Evolutionary conservation across 208 protist genomes (phyloP), one percentile per base, ranked within the genome.

Genomic region (Crithidia brevicula): DNA sequence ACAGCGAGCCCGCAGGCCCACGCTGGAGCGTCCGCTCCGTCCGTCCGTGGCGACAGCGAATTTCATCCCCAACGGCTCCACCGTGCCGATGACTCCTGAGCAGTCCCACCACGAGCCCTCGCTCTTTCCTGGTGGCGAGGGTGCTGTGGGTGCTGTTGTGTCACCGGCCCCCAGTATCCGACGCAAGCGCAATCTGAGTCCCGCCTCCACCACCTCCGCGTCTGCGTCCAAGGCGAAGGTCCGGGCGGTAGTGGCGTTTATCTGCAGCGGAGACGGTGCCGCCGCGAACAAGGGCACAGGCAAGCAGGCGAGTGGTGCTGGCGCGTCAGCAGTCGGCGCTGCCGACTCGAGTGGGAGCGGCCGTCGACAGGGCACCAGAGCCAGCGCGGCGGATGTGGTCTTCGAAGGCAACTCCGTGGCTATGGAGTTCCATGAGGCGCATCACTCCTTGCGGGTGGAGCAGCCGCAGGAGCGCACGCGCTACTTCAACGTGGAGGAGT

Each of bases 401-500:
- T 54, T 42, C 45, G 27, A 67, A 8, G 69, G 51, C 36, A 43
- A 43, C 15, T 68, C 59, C 10, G 52, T 75, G 10, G 54, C 18
- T n/a, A 61, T 73, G 27, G 46, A 57, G 28, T 31, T 70, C 38
- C 33, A 31, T 25, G 59, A 77, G 38, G 23, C n/a, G 22, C n/a
- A 63, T 16, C 54, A 43, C 20, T 67, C 60, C 23, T 33, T 92
- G 33, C 77, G 83, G 74, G 80, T 92, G 52, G 69, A 59, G 58
- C 68, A 69, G 30, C 38, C 63, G 22, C 56, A 57, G 33, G 81
- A 81, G 25, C 22, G 43, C 18, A 47, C 82, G 15, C 86, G 72
- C 36, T 89, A 81, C 62, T 89, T 81, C 73, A 33, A 81, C 36
- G 86, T 92, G 10, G 81, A 88, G 67, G 86, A 92, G 79, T 89